These are phyloP conservation scores for Boletus subcaerulescens DNA, from an alignment of 768 basidiomycete genomes.

Conservation along the genomic window DNA sequence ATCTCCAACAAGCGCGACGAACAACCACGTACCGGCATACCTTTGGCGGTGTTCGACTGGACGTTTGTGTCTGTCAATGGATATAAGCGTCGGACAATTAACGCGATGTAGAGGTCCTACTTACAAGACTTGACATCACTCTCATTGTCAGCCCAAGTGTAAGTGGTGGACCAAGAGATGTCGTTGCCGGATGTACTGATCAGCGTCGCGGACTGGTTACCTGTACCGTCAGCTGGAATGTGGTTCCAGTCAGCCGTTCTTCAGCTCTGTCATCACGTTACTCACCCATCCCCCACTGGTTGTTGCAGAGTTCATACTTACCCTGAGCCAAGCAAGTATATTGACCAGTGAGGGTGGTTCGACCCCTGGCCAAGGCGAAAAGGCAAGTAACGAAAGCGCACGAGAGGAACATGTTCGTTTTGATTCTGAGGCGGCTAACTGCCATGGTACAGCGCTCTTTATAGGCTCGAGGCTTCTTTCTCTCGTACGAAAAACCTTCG, in stretches of 20 bases:
- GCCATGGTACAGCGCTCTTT: neutral
- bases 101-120: constrained; percentile 7
- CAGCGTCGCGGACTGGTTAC: constrained; percentile 48
- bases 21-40: constrained; percentile 38
- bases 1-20: neutral
- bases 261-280: neutral
- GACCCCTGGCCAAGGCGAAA: constrained; percentile 4
- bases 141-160: constrained; percentile 47
- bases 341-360: constrained; percentile 37
- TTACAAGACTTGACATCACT: constrained; percentile 58
- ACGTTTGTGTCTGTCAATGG: constrained; percentile 47
- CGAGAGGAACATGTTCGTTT: constrained; percentile 10
- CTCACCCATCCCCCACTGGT: constrained; percentile 51
- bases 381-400: constrained; percentile 9
- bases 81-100: neutral
- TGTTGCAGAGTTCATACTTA: constrained; percentile 51
- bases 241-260: neutral
- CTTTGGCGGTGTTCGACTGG: constrained; percentile 42
- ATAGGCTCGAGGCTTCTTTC: neutral
- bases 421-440: neutral
- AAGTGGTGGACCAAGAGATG: constrained; percentile 53
- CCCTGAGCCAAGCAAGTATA: constrained; percentile 46
- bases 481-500: too few species aligned
- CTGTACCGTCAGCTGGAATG: constrained; percentile 40
- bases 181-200: constrained; percentile 35